phyloP scores from a whole-genome alignment of 768 basidiomycete genomes.

The Pulveroboletus frians region DNA sequence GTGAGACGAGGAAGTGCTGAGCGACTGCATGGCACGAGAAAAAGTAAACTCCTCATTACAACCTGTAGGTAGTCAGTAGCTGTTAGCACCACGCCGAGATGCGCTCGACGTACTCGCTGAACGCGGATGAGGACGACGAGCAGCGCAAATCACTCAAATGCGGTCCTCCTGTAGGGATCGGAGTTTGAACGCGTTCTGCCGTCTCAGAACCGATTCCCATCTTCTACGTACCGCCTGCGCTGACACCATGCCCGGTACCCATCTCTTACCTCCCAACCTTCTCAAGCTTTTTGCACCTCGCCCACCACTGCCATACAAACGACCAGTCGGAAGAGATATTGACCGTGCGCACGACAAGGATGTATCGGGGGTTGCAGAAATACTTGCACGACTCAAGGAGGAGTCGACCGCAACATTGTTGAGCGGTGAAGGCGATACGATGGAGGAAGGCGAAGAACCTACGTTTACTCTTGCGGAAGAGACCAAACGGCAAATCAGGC shows the following conservation, averaged over 20 bases:
- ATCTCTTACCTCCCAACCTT: conserved; percentile 90
- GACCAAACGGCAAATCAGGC: conserved; percentile 66
- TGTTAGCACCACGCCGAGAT: background rate
- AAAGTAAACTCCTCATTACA: conserved; percentile 16
- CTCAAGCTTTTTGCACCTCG: conserved; percentile 95
- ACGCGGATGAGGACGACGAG: background rate
- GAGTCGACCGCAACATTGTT: conserved; percentile 66
- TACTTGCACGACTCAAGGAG: conserved; percentile 72
- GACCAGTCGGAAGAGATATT: conserved; percentile 81
- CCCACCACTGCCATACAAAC: conserved; percentile 80
- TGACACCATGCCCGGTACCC: conserved; percentile 57
- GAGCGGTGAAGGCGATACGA: conserved; percentile 54
- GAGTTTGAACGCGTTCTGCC: conserved; percentile 27
- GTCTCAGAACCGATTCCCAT: background rate
- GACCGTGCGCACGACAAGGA: conserved; percentile 65
- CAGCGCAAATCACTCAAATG: conserved; percentile 1
- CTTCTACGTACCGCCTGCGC: conserved; percentile 8
- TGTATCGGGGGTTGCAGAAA: conserved; percentile 69
- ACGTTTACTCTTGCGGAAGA: conserved; percentile 80
- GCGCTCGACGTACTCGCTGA: conserved; percentile 4
- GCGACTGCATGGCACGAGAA: conserved; percentile 12
- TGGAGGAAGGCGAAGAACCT: conserved; percentile 84
- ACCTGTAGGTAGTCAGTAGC: conserved; percentile 1
- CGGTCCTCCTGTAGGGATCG: conserved; percentile 10
- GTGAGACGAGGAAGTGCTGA: conserved; percentile 7